A percentile compares a stretch with the other conserved stretches of the same genome.
phyloP scores from a whole-genome alignment of 805 yeast species.

The Metschnikowia lachancei region DNA sequence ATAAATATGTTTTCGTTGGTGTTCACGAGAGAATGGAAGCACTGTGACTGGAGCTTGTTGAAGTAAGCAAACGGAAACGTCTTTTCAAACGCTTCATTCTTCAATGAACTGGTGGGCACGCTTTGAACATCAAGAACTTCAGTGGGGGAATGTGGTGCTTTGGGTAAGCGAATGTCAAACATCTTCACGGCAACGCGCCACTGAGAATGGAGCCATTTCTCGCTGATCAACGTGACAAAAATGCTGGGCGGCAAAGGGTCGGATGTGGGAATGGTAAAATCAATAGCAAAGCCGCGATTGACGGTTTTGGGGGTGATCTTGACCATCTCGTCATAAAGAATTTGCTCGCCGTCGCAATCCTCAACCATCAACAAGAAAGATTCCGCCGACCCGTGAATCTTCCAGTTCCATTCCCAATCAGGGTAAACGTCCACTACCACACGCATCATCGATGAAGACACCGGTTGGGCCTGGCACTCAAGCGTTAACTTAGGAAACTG shows the following conservation, averaged over 20 bases:
- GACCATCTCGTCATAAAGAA: conserved; percentile 59
- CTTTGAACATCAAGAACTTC: conserved; percentile 51
- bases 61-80: conserved; percentile 52
- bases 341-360: conserved; percentile 76
- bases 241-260: conserved; percentile 55
- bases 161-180: conserved; percentile 53
- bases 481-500: conserved; percentile 71
- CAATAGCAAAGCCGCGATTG: conserved; percentile 55
- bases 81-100: conserved; percentile 45
- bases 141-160: conserved; percentile 61
- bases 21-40: conserved; percentile 56
- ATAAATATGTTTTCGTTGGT: conserved; percentile 59
- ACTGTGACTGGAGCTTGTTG: conserved; percentile 74
- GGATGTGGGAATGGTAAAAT: conserved; percentile 58
- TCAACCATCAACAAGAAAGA: conserved; percentile 71
- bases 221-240: conserved; percentile 70
- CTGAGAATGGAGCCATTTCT: conserved; percentile 81
- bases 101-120: conserved; percentile 49
- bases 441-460: conserved; percentile 64
- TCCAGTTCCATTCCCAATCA: conserved; percentile 72
- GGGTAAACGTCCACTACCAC: conserved; percentile 69
- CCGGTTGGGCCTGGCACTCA: conserved; percentile 67
- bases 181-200: conserved; percentile 59
- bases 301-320: conserved; percentile 49
- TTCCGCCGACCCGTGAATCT: conserved; percentile 62